Evolutionary conservation across 305 asterid genomes (phyloP), one percentile per base, ranked within the genome.

Genomic region (Fraxinus platypoda): DNA sequence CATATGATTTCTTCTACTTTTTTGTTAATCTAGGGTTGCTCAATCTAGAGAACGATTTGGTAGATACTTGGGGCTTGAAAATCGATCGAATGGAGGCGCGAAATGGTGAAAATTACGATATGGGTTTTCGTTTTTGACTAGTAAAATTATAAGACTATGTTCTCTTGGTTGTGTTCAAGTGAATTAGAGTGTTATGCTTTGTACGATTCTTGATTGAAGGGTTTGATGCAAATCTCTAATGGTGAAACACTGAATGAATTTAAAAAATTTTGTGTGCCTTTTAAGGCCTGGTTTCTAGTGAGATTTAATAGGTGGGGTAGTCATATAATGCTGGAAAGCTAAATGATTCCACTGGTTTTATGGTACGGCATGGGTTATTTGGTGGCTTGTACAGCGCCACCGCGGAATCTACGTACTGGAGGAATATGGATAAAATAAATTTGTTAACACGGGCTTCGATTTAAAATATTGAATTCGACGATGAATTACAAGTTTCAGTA

Each of bases 21-120:
- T 72, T 80, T 80, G n/a, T 75, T 70, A 15, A 78, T 64, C 64
- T 74, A 54, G 59, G 73, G 76, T 80, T 81, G 26, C 49, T 81
- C 75, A 7, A 41, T 66, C 62, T 78, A 41, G 73, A 33, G 70
- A 31, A 52, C 7, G 68, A 74, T 28, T 28, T 26, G 43, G 41
- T 7, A 31, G 38, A 17, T 31, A 31, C 37, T 28, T 28, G 37
- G 19, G 35, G 37, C 28, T 11, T 12, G 74, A 28, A 30, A 26
- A 68, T 70, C 38, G 12, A 23, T 19, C 31, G 6, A 62, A 62
- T 62, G 71, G 71, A 23, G 31, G 71, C 3, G 8, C 2, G 37
- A 6, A 13, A 33, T 15, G 19, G 12, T 34, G 46, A 72, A 72
- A 72, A 5, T 72, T 34, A 17, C 0, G 23, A 17, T 31, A 33